Evolutionary conservation across 2,329 filamentous ascomycete species (phyloP), one percentile per base, ranked within the genome.

Genomic region (Scedosporium aurantiacum): DNA sequence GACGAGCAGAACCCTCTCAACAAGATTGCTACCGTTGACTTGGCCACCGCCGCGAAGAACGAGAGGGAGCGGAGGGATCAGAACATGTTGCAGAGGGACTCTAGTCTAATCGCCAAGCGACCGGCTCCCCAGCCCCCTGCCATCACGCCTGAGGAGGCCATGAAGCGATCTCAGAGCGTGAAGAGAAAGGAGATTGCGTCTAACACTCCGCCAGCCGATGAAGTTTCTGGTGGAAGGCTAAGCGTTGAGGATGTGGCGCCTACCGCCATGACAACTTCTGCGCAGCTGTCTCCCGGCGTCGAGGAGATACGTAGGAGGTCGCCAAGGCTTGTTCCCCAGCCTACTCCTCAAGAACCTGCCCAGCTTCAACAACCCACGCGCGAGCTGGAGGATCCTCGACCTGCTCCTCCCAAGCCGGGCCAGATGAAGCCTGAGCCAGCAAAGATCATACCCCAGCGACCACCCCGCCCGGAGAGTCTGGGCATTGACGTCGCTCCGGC

Each of bases 231-330:
- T 40, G 47, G 37, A 28, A 61, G 27, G 28, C 16, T 57, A 16
- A 37, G 28, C 23, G 45, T 54, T 27, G 50, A 54, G 8, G 50
- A 54, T 27, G 50, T 7, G 12, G 18, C 40, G 27, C 58, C 59
- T 2, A 71, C 71, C 58, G 78, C 74, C 1, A 72, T 70, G 12
- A 78, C 76, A 3, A 79, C 78, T 10, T 79, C 77, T 1, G 73
- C 76, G 6, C 76, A 82, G 66, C 68, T 80, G 5, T 84, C 82
- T 3, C 81, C 81, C 0, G 76, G 75, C 2, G 68, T 72, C 3
- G 80, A 82, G 5, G 78, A 77, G 52, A 65, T 83, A 28, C 75
- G 81, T 10, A 75, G 79, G 65, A 74, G 82, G 55, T 84, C 82
- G 1, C 81, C 82, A 16, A 71, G 77, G 56, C 72, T 77, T 7